Evolutionary conservation across 352 stramenopile species (phyloP), one percentile per base, ranked within the genome.

Genomic region (Pythium pyrilobum): DNA sequence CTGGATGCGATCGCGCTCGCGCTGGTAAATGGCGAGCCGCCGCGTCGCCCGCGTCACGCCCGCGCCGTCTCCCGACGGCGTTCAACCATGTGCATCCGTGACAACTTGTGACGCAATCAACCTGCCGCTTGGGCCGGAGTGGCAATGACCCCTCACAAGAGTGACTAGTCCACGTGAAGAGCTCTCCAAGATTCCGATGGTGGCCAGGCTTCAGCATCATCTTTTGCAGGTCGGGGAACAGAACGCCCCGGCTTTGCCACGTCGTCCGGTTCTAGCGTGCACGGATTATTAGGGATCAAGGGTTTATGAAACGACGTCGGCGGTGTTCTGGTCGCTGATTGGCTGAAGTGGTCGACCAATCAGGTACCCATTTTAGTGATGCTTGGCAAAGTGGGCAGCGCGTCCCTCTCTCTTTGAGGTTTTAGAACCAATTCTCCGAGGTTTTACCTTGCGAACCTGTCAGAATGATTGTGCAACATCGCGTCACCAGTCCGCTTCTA

Each of bases 391-490:
- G 37, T 45, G 28, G 38, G 38, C 31, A 23, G 31, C 39, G 32
- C 38, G 13, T 4, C 37, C 10, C 12, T 28, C 23, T 16, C 9
- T 4, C 3, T 6, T 7, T 21, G 15, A 52, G 38, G 40, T 57
- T 57, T 57, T 57, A 40, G n/a, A 2, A 1, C 8, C 8, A 12
- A 16, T 18, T 1, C 12, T 18, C 2, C 11, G 16, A 58, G 52
- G 45, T 67, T 67, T 63, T 56, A 34, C 21, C 24, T 5, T 18
- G 1, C 11, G 24, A 34, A 41, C 39, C 21, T 4, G 18, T 4
- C 39, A 67, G 60, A 67, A 43, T 67, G 60, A 67, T 67, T 55
- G 60, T 67, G 60, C 60, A 67, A 67, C 60, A 60, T 63, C 24
- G 6, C 15, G 24, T 18, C 13, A 18, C n/a, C 23, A 52, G 50